These are phyloP conservation scores for Trametes coccinea DNA, from an alignment of 768 basidiomycete species.

Conservation along the genomic window DNA sequence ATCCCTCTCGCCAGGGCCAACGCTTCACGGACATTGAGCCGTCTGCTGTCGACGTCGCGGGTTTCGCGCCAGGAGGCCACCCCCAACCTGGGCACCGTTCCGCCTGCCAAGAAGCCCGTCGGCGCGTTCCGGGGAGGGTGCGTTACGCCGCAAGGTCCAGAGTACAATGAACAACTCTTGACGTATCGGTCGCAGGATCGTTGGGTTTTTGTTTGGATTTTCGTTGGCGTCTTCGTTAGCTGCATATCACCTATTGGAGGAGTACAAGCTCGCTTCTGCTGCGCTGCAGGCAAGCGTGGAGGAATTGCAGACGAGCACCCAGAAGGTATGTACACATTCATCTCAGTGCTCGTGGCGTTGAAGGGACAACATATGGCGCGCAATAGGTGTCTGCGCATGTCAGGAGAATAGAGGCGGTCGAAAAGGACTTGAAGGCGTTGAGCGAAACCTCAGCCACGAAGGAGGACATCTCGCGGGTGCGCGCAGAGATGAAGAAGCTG, in stretches of 20 bases:
- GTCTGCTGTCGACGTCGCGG: conserved; percentile 47
- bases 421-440: conserved; percentile 84
- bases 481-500: conserved; percentile 84
- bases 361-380: background rate
- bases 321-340: conserved; percentile 52
- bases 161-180: background rate
- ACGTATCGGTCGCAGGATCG: conserved; percentile 47
- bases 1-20: conserved; percentile 20
- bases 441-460: conserved; percentile 65
- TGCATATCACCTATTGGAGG: conserved; percentile 85
- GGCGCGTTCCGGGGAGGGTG: conserved; percentile 53
- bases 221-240: conserved; percentile 85
- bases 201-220: conserved; percentile 88
- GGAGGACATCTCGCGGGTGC: conserved; percentile 74
- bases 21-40: conserved; percentile 28
- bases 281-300: conserved; percentile 85
- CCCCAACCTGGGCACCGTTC: conserved; percentile 55
- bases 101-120: conserved; percentile 69
- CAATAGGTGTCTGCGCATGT: conserved; percentile 80
- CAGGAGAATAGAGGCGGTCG: conserved; percentile 79
- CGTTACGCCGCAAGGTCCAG: conserved; percentile 15
- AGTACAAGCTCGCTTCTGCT: conserved; percentile 88
- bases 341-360: background rate
- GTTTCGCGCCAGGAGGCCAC: conserved; percentile 40
- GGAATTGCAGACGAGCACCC: conserved; percentile 80